Base-by-base conservation (phyloP, 2,329 filamentous ascomycete species). In the Allantophomopsis cytisporea region DNA sequence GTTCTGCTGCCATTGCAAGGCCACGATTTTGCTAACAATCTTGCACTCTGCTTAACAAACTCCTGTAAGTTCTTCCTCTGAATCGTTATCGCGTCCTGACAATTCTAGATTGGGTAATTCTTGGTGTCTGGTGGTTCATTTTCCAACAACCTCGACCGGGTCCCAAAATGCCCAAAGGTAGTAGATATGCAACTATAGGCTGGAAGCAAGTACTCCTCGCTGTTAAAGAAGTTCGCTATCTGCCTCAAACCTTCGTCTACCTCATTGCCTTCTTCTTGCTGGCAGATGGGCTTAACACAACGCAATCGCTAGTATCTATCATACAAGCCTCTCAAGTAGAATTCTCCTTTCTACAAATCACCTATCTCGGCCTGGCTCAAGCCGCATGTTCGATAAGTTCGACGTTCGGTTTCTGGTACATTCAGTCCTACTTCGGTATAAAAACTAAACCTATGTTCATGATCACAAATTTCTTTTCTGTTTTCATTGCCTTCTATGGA, bases 71-170 rank as follows among this genome's bases (percentile, higher is more conserved):
- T 44, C 15, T 45, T 17, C 7, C 5, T 42, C 32, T 39, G 38
- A n/a, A 13, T n/a, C 16, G 0, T 2, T 11, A 13, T 8, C 17
- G 13, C 2, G 3, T 15, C 8, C 36, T 31, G 40, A 38, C n/a
- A 2, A n/a, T 7, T 15, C 8, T 38, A 61, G 60, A 62, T 37
- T 62, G 60, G 61, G 52, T 63, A 10, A 39, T 63, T 1, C 49
- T 63, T 11, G 60, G 60, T 3, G 49, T 63, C 10, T 62, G 59
- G 56, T 63, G 61, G 60, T 63, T 63, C 36, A 47, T 62, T 15
- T 63, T 60, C 39, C 59, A 63, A 42, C 58, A 63, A 42, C 57
- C 54, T 35, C 50, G 60, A 5, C 58, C 59, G 5, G 60, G 60
- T 0, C 59, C 59, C 4, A 53, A 51, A 17, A 49, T 63, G 16